phyloP scores from a whole-genome alignment of 306 rosid species.

The Cucurbita moschata region DNA sequence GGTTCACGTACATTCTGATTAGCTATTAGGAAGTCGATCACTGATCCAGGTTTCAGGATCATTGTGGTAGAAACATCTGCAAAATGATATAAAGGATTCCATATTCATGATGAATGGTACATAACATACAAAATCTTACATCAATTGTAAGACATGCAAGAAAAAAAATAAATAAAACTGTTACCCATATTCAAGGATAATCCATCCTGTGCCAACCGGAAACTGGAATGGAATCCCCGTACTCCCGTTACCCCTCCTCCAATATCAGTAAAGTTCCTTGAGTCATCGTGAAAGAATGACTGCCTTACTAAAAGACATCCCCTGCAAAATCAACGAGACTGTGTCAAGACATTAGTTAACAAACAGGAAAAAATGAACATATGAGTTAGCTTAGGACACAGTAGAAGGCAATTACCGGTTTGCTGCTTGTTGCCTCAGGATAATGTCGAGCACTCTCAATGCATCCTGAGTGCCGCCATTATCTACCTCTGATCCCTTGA shows the following conservation, averaged over 20 bases:
- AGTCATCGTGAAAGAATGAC: conserved; percentile 70
- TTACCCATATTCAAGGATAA: conserved; percentile 82
- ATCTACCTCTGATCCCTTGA: conserved; percentile 37
- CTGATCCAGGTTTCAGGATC: conserved; percentile 74
- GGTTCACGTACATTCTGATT: conserved; percentile 65
- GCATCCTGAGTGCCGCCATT: conserved; percentile 38
- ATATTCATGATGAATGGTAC: background rate
- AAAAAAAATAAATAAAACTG: background rate
- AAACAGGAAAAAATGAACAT: background rate
- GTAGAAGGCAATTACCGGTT: conserved; percentile 29
- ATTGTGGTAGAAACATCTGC: conserved; percentile 76
- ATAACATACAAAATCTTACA: background rate
- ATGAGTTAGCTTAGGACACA: background rate
- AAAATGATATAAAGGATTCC: conserved; percentile 5
- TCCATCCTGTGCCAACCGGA: conserved; percentile 48
- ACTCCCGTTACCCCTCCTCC: conserved; percentile 73
- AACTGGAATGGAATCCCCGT: conserved; percentile 78
- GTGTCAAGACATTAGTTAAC: conserved; percentile 7
- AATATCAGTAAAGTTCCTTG: conserved; percentile 45
- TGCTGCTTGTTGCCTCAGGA: conserved; percentile 79
- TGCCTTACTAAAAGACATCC: conserved; percentile 82
- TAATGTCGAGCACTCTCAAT: conserved; percentile 58
- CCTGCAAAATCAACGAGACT: conserved; percentile 32
- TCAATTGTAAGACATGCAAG: conserved; percentile 2
- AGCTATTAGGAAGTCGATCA: conserved; percentile 55